These are phyloP conservation scores for Paramyrothecium sp. DNA, from an alignment of 2,329 filamentous ascomycete genomes.

Conservation along the genomic window DNA sequence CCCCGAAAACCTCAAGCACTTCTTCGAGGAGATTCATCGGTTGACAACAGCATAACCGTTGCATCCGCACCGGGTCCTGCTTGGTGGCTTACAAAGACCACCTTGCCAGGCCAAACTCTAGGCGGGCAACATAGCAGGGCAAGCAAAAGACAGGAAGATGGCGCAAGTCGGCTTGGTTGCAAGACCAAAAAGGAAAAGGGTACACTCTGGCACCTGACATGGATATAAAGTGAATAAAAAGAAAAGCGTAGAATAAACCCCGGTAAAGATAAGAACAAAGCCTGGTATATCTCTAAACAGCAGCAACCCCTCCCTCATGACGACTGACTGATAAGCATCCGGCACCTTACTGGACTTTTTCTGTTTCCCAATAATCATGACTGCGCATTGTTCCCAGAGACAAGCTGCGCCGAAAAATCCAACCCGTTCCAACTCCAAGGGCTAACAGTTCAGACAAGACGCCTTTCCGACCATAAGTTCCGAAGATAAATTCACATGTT, in stretches of 20 bases:
- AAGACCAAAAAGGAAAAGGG: background rate
- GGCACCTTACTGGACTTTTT: background rate
- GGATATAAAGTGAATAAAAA: background rate
- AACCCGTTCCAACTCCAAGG: background rate
- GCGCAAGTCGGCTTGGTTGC: background rate
- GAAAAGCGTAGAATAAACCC: background rate
- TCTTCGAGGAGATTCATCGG: conserved; percentile 87
- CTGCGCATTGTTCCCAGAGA: background rate
- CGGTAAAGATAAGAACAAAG: no score
- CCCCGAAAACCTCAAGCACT: conserved; percentile 89
- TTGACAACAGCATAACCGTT: conserved; percentile 44
- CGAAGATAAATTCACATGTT: no score
- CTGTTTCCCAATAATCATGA: background rate
- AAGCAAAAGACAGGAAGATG: background rate
- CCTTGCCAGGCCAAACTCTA: background rate
- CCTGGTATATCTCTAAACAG: background rate
- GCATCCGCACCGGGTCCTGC: no score
- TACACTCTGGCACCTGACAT: background rate
- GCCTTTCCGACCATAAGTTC: no score
- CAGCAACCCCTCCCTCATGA: background rate
- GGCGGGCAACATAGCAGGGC: background rate
- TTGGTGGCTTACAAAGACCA: no score
- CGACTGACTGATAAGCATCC: background rate
- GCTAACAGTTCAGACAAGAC: background rate
- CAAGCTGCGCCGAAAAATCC: background rate